Evolutionary conservation across 805 yeast genomes (phyloP), one percentile per base, ranked within the genome.

Genomic region (Pichia manshurica): DNA sequence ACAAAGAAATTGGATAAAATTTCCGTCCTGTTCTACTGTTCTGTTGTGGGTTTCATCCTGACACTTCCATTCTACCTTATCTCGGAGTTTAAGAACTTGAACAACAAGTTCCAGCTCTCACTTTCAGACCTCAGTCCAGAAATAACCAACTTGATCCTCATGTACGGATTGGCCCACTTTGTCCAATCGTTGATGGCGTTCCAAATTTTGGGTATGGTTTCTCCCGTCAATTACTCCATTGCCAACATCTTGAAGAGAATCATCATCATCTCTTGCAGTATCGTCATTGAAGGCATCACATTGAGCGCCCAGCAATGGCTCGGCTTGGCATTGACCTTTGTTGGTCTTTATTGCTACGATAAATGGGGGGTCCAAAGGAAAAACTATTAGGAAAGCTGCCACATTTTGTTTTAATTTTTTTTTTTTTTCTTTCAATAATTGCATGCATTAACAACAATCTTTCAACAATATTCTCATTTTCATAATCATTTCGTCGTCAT

Each of bases 141-240:
- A 9, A 66, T 73, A 2, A 37, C 70, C 4, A 33, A 55, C 0
- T 60, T 81, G 40, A 71, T 83, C 29, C 25, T 77, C 5, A 46
- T 81, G n/a, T 87, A 85, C 62, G 89, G 90, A 2, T 46, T 76
- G 1, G 68, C 84, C 3, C 95, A 85, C 67, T 85, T 84, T 59
- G 56, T 78, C 46, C 93, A 85, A 65, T 78, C 87, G 2, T 72
- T 85, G 60, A 63, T 84, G 42, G 91, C 91, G 22, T 85, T 85
- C 63, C 89, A 83, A 62, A 73, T 85, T 40, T 73, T 85, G 53
- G 91, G 91, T 2, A 61, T 75, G 55, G 72, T 84, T 21, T 74
- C 83, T n/a, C 85, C 93, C 4, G 84, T 85, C 41, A 83, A 82
- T 60, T 85, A 85, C 63, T 81, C 88, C 36, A 82, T 85, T 59